A percentile compares a stretch with the other conserved stretches of the same genome.
Conservation (phyloP, 2,329 filamentous ascomycete genomes). For the Colletotrichum lindemuthianum region DNA sequence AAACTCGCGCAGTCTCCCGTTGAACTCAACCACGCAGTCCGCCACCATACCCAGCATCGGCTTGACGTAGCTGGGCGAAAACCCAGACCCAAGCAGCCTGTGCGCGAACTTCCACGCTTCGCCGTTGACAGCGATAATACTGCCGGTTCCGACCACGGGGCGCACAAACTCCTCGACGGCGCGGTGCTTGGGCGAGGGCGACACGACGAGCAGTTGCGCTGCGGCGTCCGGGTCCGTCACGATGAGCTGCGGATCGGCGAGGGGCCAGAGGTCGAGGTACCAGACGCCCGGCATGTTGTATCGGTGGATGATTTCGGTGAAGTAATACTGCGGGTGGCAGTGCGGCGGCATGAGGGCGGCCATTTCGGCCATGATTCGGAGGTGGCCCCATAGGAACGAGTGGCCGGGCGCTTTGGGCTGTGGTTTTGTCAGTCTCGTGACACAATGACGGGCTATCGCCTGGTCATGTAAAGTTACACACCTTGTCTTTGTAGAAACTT, state of each 20-base stretch:
- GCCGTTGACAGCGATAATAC: slow-evolving; percentile 40
- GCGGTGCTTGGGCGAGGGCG: slow-evolving; percentile 36
- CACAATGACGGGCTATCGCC: too few relatives aligned
- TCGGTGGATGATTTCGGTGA: slow-evolving; percentile 38
- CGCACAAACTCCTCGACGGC: slow-evolving; percentile 36
- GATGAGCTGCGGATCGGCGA: slow-evolving; percentile 40
- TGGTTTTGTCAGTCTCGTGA: background rate
- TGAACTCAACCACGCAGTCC: slow-evolving; percentile 39
- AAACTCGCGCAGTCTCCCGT: slow-evolving; percentile 26
- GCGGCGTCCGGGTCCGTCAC: slow-evolving; percentile 40
- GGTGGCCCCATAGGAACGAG: slow-evolving; percentile 38
- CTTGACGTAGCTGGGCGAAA: slow-evolving; percentile 40
- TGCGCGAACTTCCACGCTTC: slow-evolving; percentile 43
- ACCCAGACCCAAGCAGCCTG: slow-evolving; percentile 41
- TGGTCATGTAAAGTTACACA: background rate
- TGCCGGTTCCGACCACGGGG: slow-evolving; percentile 36
- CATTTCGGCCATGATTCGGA: slow-evolving; percentile 35
- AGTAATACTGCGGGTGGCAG: slow-evolving; percentile 38
- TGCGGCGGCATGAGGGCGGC: slow-evolving; percentile 36
- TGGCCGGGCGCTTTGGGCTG: slow-evolving; percentile 32
- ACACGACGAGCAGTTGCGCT: slow-evolving; percentile 38
- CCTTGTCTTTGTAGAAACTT: slow-evolving; percentile 26
- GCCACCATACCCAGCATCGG: slow-evolving; percentile 38
- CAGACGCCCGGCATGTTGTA: slow-evolving; percentile 43
- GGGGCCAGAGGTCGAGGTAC: slow-evolving; percentile 45